Evolutionary conservation across 371 early-diverging fungal genomes (phyloP), one percentile per base, ranked within the genome.

Genomic region (Actinomortierella ambigua): DNA sequence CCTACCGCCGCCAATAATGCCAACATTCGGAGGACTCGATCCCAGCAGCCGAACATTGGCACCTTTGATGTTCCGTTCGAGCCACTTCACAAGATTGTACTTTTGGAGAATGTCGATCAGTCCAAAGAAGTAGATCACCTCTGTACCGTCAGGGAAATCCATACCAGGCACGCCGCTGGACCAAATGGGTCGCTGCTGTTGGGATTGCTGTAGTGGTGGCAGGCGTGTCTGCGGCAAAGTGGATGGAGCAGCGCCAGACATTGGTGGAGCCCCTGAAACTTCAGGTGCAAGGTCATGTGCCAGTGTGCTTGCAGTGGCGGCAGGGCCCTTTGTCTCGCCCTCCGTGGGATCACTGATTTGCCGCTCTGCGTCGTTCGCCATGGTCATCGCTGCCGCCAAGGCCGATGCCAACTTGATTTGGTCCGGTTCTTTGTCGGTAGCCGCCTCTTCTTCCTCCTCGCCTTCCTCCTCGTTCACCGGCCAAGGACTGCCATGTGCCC

Each of bases 71-170:
- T 76, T 77, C 3, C 79, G 69, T 53, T 86, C 86, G 24, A 86
- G 47, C 85, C 84, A 81, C 53, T 86, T 86, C 34, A 75, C 34
- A 17, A 82, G 50, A 54, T 82, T 84, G 71, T 80, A 86, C 59
- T 80, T 83, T 76, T 86, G 86, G 15, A 86, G 77, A 43, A 79
- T 67, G 58, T 86, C 86, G 50, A 86, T 83, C 18, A 86, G 56
- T 8, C 86, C 86, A 63, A 86, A 69, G 61, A 71, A 86, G 61
- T 86, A 86, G 14, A 86, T 79, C 47, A 75, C 67, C 26, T 73
- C 73, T n/a, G 55, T 62, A 0, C 59, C 64, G 11, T 68, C 70
- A 3, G 67, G 67, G 3, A 75, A 48, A 0, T 52, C 50, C 5
- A 52, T 53, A 26, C 70, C 67, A 1, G 68, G 29, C 1, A 78